These are phyloP conservation scores for Juncus effusus DNA, from an alignment of 176 grass and related monocot genomes.

Conservation along the genomic window DNA sequence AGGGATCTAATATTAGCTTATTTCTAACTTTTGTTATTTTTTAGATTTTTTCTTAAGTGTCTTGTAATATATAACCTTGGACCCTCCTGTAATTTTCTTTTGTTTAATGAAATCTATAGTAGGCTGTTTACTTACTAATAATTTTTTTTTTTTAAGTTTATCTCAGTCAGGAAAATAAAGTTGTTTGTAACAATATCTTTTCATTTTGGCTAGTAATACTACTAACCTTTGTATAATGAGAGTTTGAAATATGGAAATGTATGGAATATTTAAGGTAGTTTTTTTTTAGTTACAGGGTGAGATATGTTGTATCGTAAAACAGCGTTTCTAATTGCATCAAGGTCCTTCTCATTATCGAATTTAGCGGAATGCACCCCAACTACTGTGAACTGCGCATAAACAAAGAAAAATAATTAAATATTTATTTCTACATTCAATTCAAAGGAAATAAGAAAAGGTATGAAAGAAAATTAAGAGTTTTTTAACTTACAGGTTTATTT, in stretches of 20 bases:
- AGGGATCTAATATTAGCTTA: not conserved
- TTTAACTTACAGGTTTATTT: conserved; percentile 69
- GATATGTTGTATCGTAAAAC: conserved; percentile 76
- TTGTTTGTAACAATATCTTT: too few relatives aligned
- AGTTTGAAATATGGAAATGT: conserved; percentile 3
- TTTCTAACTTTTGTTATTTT: too few relatives aligned
- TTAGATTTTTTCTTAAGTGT: too few relatives aligned
- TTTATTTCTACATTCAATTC: not conserved
- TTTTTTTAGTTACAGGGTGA: conserved; percentile 62
- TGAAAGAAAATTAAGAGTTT: not conserved
- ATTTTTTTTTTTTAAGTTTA: too few relatives aligned
- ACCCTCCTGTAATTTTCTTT: too few relatives aligned
- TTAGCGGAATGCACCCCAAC: conserved; percentile 97
- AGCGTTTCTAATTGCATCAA: conserved; percentile 90
- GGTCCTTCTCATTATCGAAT: conserved; percentile 98
- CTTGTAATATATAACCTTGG: too few relatives aligned
- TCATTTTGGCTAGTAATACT: too few relatives aligned
- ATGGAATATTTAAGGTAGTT: conserved; percentile 4
- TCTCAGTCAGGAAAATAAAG: too few relatives aligned
- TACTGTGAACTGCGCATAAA: conserved; percentile 76
- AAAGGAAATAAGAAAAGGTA: conserved; percentile 6
- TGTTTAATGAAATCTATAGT: too few relatives aligned
- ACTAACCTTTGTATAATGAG: too few relatives aligned
- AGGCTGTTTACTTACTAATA: too few relatives aligned
- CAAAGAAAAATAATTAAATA: conserved; percentile 8